Evolutionary conservation across 805 yeast species (phyloP), one percentile per base, ranked within the genome.

Genomic region (Komagataella kurtzmanii): DNA sequence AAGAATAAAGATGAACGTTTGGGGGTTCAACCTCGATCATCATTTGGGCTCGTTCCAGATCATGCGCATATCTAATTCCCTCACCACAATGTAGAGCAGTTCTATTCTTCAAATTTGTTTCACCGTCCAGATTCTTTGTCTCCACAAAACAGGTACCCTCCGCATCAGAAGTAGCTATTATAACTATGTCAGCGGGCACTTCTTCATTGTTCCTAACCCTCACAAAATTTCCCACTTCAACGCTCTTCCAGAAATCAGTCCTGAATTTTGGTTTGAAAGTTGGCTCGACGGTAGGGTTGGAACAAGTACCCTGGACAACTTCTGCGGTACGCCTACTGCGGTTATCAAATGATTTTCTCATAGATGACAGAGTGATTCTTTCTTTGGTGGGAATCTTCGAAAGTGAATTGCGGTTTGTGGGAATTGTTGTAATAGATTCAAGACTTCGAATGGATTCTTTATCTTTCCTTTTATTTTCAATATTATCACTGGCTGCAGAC

Each of bases 181-280:
- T 64, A 48, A 84, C 70, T 12, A 81, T 63, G 65, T 85, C 95
- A 1, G 91, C 89, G 1, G 95, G 95, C 6, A 84, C 74, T 67
- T 85, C 91, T 61, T 85, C 93, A 60, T 85, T 81, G 56, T 80
- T 79, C 55, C 82, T 77, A 23, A 85, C 73, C 59, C 90, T 71
- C 23, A 85, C 74, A 49, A 85, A 70, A 58, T 85, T 90, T 56
- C 95, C 95, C 23, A 85, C 89, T 46, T 69, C 65, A 43, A 85
- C 77, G 58, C 77, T 79, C 64, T 84, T 84, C 93, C 93, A 85
- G 53, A 59, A 61, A 14, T 54, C 55, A 21, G 58, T 60, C 21
- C 54, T 54, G 61, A 79, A 79, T 45, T 67, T 60, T n/a, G 71
- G 71, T 3, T 58, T 57, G 40, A 64, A 66, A 6, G 66, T 54